phyloP scores from a whole-genome alignment of 2,329 filamentous ascomycete species.

The Botrytis cinerea region DNA sequence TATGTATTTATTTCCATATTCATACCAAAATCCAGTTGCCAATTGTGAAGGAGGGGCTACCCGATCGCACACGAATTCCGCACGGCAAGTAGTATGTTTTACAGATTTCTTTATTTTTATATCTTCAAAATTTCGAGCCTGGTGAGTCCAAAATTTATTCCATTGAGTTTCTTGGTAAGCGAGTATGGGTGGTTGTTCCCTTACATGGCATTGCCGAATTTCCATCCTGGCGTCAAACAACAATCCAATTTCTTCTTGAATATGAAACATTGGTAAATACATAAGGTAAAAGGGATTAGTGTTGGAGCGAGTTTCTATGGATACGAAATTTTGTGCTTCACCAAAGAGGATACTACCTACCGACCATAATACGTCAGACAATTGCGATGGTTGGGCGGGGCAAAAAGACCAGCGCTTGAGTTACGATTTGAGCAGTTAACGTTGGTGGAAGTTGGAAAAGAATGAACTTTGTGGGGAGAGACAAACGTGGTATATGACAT shows the following conservation, averaged over 20 bases:
- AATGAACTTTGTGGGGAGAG: constrained; percentile 14
- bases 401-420: background rate
- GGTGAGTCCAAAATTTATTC: constrained; percentile 4
- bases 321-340: background rate
- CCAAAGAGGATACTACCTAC: background rate
- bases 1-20: background rate
- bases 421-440: background rate
- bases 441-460: constrained; percentile 8
- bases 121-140: background rate
- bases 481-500: constrained; percentile 10
- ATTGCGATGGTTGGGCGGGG: background rate
- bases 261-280: background rate
- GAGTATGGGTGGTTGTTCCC: constrained; percentile 8
- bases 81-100: background rate
- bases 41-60: background rate
- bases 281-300: background rate
- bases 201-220: constrained; percentile 5
- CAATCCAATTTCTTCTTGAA: background rate
- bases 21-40: background rate
- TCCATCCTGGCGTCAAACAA: background rate
- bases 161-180: constrained; percentile 5
- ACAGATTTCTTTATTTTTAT: background rate
- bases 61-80: background rate
- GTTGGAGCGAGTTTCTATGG: background rate
- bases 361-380: background rate